Evolutionary conservation across 441 rosid genomes (phyloP), one percentile per base, ranked within the genome.

Genomic region (Bruguiera hainesii): DNA sequence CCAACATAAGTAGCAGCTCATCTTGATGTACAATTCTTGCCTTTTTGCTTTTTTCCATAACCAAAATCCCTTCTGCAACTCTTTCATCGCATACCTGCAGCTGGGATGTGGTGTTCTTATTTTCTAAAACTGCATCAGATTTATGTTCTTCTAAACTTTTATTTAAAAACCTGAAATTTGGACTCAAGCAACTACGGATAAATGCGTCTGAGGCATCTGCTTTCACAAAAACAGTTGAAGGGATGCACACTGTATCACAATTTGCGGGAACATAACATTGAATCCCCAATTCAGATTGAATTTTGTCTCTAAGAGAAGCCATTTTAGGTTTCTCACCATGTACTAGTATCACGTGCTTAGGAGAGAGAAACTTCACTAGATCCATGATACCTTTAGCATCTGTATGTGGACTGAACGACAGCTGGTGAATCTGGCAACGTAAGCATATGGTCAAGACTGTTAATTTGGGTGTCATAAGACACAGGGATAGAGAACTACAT

Each of bases 301-400:
- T 84, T 78, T 68, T 87, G 51, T 81, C 89, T 71, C 85, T 90
- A 5, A 92, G 88, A 69, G 80, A 49, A 79, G 80, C 82, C 98
- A 95, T 92, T 75, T 85, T 86, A 3, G 93, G 97, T 76, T 84
- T 89, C 82, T 95, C 98, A 2, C 99, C 99, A 25, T 95, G 99
- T 62, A 95, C 89, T 20, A 95, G 87, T 64, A 95, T 83, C 71
- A 84, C 90, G 61, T 87, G 81, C 78, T 86, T 85, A 0, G 98
- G 99, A 23, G 87, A 81, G 29, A 92, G 97, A 79, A 89, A 91
- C 72, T 76, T 89, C 16, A 83, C 82, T 50, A 90, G 98, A 85
- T 95, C 97, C 96, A 91, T 87, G 59, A 88, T 91, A 63, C 96
- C 96, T 80, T 91, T 90, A 28, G 88, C 84, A 73, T 95, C 98